Evolutionary conservation across 2,329 filamentous ascomycete species (phyloP).

Genomic region (Penicillium janthinellum): DNA sequence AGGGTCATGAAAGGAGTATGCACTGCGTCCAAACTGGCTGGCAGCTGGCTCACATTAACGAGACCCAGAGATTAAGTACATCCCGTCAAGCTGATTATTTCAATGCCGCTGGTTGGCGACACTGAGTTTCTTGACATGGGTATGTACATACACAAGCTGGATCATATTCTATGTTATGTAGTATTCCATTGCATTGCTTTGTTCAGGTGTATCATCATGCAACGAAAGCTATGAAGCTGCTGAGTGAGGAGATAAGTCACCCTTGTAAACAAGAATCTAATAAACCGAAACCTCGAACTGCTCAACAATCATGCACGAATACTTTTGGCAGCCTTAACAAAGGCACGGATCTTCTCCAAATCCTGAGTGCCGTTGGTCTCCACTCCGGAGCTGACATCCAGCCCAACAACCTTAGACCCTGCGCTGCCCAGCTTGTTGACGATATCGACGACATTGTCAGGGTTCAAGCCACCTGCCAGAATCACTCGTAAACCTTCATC

Average conservation of each 20-base stretch:
- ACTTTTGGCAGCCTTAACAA: conserved; percentile 73
- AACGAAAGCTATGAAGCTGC: neutral
- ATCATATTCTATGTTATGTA: neutral
- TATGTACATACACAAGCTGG: neutral
- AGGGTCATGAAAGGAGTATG: neutral
- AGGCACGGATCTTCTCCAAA: conserved; percentile 75
- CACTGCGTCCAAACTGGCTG: neutral
- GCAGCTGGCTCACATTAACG: neutral
- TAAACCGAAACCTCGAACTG: neutral
- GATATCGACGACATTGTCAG: conserved; percentile 72
- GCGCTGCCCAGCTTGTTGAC: conserved; percentile 65
- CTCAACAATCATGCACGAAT: conserved; percentile 31
- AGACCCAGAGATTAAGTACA: no score
- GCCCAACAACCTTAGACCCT: conserved; percentile 68
- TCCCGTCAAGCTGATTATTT: no score
- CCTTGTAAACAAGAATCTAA: conserved; percentile 4
- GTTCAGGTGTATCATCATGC: conserved; percentile 5
- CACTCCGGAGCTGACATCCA: conserved; percentile 94
- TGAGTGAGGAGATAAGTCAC: conserved; percentile 16
- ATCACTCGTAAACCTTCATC: conserved; percentile 74
- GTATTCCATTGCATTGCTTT: neutral
- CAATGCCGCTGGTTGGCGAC: no score
- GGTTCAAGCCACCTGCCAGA: conserved; percentile 80
- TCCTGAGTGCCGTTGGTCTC: conserved; percentile 82
- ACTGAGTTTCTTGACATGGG: neutral